These are phyloP conservation scores for Candida methanosorbosa DNA, from an alignment of 805 yeast species.

Conservation along the genomic window DNA sequence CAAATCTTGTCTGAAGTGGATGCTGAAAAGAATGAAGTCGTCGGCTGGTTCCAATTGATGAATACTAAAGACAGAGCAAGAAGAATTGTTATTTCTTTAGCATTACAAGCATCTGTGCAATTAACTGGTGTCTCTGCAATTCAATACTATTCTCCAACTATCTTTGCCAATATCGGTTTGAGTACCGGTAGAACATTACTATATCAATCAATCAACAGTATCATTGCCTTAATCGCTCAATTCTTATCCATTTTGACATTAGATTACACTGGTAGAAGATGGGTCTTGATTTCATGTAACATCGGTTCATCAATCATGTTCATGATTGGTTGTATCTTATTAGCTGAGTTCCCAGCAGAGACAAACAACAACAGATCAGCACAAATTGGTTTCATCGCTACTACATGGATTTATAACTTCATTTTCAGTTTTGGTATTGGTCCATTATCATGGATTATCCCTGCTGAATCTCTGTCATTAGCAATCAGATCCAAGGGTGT, in stretches of 20 bases:
- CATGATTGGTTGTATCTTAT: constrained; percentile 13
- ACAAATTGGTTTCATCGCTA: constrained; percentile 19
- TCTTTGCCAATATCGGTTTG: constrained; percentile 38
- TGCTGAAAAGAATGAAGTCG: constrained; percentile 4
- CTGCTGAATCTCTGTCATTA: constrained; percentile 46
- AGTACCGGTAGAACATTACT: constrained; percentile 16
- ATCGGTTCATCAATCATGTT: constrained; percentile 8
- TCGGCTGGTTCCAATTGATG: constrained; percentile 31
- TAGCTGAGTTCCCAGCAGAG: constrained; percentile 15
- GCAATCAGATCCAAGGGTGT: constrained; percentile 56
- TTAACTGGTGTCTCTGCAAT: constrained; percentile 37
- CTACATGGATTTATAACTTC: constrained; percentile 20
- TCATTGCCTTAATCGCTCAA: constrained; percentile 17
- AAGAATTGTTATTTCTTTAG: constrained; percentile 18
- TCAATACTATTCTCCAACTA: constrained; percentile 37
- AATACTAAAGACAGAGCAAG: constrained; percentile 15
- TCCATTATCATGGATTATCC: constrained; percentile 42
- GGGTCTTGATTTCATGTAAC: constrained; percentile 10
- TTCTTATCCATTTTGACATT: constrained; percentile 10
- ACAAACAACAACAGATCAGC: constrained; percentile 12
- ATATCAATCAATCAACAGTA: constrained; percentile 17
- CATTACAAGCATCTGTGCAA: constrained; percentile 17
- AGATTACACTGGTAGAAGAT: constrained; percentile 17
- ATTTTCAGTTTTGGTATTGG: constrained; percentile 17
- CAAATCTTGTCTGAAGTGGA: constrained; percentile 25